Evolutionary conservation across 495 filamentous ascomycete species (phyloP), one percentile per base, ranked within the genome.

Genomic region (Xylaria intraflava): DNA sequence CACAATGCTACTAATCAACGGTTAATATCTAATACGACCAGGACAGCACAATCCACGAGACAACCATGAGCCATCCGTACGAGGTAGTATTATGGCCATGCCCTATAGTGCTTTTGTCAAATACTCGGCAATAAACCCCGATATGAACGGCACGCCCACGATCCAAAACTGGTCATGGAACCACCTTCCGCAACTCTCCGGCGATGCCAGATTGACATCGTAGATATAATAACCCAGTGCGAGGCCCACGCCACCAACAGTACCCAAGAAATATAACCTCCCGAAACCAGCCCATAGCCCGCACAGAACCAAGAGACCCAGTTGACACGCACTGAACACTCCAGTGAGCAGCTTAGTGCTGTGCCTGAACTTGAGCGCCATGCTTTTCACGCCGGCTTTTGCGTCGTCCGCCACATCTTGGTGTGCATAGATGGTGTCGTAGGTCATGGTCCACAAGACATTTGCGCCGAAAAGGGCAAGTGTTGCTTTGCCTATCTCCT

Each of bases 401-500:
- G 66, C 45, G 51, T 79, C 76, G 38, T 77, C 72, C 16, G 56
- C 51, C 4, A 65, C 9, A 55, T 78, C 74, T 51, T 76, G 74
- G 55, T 70, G 64, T 0, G 71, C 73, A 49, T 78, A 78, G 17
- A 77, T 61, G 1, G 67, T 75, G 53, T 78, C 77, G 58, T 71
- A 77, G 10, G 69, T 66, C 8, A 73, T 62, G 1, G 70, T 74
- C 73, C 73, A 77, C 5, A 70, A 16, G 3, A 69, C 39, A 23
- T 48, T 60, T 0, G 64, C 59, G 10, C 39, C 31, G 46, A 63
- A 64, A 1, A 72, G 59, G 12, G 60, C 55, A 10, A 61, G 36
- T 0, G 40, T 24, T 5, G 40, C 40, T 11, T 26, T 43, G 22
- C 22, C 22, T 9, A 26, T 43, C 27, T 29, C 27, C 27, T 29